Evolutionary conservation across 495 filamentous ascomycete species (phyloP).

Genomic region (Penicillium bovifimosum): DNA sequence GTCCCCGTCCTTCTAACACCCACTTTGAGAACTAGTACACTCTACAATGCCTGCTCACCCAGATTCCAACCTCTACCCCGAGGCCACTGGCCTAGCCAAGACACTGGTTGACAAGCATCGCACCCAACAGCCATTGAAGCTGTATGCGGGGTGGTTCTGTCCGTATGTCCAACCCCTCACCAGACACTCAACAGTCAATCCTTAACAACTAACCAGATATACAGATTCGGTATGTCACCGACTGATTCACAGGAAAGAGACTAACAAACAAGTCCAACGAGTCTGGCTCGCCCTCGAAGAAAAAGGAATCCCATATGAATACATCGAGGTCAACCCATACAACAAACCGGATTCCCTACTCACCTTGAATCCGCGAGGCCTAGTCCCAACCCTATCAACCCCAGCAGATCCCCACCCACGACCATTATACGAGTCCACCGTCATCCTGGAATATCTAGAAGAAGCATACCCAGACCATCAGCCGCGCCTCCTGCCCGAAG

Average conservation of each 20-base stretch:
- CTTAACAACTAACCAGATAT: conserved; percentile 4
- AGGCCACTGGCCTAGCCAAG: conserved; percentile 49
- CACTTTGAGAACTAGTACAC: too few relatives aligned
- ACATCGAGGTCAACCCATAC: conserved; percentile 70
- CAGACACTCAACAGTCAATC: too few relatives aligned
- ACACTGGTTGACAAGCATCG: conserved; percentile 44
- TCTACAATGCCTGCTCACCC: conserved; percentile 23
- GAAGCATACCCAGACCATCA: conserved; percentile 52
- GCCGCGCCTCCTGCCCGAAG: conserved; percentile 45
- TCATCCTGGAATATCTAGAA: conserved; percentile 67
- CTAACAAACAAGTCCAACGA: conserved; percentile 46
- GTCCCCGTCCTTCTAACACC: too few relatives aligned
- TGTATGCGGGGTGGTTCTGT: conserved; percentile 62
- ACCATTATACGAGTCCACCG: conserved; percentile 60
- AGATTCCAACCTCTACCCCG: conserved; percentile 46
- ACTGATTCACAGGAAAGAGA: background rate
- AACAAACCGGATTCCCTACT: conserved; percentile 58
- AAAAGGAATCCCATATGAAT: conserved; percentile 66
- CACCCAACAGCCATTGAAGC: conserved; percentile 47
- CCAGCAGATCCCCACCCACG: conserved; percentile 21
- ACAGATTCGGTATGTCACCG: conserved; percentile 25
- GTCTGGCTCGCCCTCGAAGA: conserved; percentile 63
- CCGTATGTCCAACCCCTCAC: conserved; percentile 31
- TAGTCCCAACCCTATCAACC: conserved; percentile 59
- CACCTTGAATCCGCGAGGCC: conserved; percentile 59